phyloP scores from a whole-genome alignment of 805 yeast species.

The Pichia nakasei region DNA sequence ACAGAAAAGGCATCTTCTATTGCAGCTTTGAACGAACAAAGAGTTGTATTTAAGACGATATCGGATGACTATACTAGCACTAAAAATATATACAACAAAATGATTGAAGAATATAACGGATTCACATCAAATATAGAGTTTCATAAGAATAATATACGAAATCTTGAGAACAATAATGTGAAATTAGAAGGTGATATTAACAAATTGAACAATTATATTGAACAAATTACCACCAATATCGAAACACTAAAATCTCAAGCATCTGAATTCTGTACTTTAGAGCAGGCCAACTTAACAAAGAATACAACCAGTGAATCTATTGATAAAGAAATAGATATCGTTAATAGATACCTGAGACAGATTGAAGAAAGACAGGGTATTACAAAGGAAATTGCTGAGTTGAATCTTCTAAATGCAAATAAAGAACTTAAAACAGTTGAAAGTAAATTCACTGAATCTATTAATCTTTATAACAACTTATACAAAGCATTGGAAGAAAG shows the following conservation, averaged over 20 bases:
- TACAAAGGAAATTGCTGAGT: constrained; percentile 46
- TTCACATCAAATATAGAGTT: constrained; percentile 13
- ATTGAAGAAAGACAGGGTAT: constrained; percentile 49
- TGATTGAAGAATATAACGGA: not conserved
- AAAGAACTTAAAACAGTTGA: constrained; percentile 35
- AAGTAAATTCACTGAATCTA: constrained; percentile 29
- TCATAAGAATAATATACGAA: constrained; percentile 1
- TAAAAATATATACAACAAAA: constrained; percentile 1
- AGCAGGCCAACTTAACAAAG: constrained; percentile 33
- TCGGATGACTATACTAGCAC: constrained; percentile 8
- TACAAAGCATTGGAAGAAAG: constrained; percentile 35
- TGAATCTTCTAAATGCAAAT: constrained; percentile 37
- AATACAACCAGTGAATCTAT: constrained; percentile 33
- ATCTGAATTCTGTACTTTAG: constrained; percentile 36
- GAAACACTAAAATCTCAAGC: constrained; percentile 22
- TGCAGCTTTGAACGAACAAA: constrained; percentile 10
- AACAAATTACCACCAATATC: not conserved
- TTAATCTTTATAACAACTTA: constrained; percentile 22
- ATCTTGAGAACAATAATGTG: not conserved
- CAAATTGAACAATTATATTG: constrained; percentile 21
- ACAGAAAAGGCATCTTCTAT: constrained; percentile 12
- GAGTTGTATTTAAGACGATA: constrained; percentile 9
- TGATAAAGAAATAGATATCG: constrained; percentile 34
- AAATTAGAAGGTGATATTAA: constrained; percentile 11
- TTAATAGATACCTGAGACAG: constrained; percentile 38